Conservation (phyloP, 2,329 filamentous ascomycete species). For the Fusarium tuaranense region DNA sequence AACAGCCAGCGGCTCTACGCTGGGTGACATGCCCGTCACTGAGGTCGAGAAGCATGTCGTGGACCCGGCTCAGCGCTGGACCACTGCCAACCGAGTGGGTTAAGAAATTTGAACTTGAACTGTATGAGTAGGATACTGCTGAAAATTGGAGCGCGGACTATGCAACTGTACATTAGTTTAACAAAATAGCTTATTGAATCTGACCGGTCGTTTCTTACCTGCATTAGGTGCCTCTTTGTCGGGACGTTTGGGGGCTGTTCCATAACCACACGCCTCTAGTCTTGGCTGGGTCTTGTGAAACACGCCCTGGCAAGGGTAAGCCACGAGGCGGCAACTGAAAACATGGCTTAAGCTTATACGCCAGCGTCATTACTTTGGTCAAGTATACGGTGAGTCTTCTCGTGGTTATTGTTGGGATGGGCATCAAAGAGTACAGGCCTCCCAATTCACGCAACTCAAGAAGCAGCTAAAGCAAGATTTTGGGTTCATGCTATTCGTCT, state of each 20-base stretch:
- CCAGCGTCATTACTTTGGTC: neutral
- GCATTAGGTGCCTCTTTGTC: neutral
- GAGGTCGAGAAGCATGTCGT: slow-evolving; percentile 14
- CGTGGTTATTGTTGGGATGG: neutral
- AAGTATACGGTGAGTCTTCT: neutral
- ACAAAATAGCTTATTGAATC: neutral
- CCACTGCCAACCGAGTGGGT: slow-evolving; percentile 19
- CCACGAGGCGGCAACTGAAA: neutral
- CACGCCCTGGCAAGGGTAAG: neutral
- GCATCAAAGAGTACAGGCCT: neutral
- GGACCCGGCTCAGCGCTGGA: slow-evolving; percentile 27
- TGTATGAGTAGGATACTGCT: neutral
- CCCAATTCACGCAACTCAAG: neutral
- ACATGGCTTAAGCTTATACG: neutral
- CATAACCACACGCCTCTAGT: neutral
- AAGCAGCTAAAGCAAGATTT: neutral
- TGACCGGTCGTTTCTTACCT: neutral
- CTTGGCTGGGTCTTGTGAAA: neutral
- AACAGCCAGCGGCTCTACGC: neutral
- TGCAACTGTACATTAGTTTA: neutral
- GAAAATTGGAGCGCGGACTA: neutral
- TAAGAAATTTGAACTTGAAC: neutral
- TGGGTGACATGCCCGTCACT: slow-evolving; percentile 12
- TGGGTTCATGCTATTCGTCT: neutral
- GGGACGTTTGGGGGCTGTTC: neutral